These are phyloP conservation scores for Parasitella parasitica DNA, from an alignment of 371 early-diverging fungal species.

Conservation along the genomic window DNA sequence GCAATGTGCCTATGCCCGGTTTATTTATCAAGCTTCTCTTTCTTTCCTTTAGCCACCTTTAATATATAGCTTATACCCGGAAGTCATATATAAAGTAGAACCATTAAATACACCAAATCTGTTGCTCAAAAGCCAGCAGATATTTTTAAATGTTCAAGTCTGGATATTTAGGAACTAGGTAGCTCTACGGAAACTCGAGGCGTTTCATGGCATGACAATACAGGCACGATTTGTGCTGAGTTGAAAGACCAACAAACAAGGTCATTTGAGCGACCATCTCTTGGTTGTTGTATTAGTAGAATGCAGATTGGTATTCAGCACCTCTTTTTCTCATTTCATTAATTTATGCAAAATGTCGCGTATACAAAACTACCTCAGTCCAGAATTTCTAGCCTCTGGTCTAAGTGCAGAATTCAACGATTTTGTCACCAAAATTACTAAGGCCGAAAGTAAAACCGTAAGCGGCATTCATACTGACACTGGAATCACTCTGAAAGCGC, in stretches of 20 bases:
- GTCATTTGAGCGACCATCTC: not conserved
- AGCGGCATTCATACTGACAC: not conserved
- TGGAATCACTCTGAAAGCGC: not conserved
- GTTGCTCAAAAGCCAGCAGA: too few species aligned
- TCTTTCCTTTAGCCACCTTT: too few species aligned
- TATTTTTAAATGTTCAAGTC: too few species aligned
- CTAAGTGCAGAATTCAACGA: constrained; percentile 29
- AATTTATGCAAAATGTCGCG: constrained; percentile 13
- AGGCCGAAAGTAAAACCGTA: constrained; percentile 46
- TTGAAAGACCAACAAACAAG: not conserved
- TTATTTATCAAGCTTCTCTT: too few species aligned
- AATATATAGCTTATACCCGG: too few species aligned
- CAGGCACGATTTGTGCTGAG: too few species aligned
- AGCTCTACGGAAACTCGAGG: too few species aligned
- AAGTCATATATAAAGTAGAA: too few species aligned
- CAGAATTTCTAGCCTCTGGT: constrained; percentile 46
- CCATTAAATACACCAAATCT: too few species aligned
- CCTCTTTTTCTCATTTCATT: not conserved
- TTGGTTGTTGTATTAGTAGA: not conserved
- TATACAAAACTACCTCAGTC: constrained; percentile 24
- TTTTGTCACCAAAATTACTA: constrained; percentile 33
- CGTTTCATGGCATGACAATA: too few species aligned
- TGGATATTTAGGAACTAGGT: too few species aligned
- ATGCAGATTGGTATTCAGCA: not conserved
- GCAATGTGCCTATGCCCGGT: too few species aligned